Conservation (phyloP, 352 stramenopile species). For the Globisporangium heterothallicum region DNA sequence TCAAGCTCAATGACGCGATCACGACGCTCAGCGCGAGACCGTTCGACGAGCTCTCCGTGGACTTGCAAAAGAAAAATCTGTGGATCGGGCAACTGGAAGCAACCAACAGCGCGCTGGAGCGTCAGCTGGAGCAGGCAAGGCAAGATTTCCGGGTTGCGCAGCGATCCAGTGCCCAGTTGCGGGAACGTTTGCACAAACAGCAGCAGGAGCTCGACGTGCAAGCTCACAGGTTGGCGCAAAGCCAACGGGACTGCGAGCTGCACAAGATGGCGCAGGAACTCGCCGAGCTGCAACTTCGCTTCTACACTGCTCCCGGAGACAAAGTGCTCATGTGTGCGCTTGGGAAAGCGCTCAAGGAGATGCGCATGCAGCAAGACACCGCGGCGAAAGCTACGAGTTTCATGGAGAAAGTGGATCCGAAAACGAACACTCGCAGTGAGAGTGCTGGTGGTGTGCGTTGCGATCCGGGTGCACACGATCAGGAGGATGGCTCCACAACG, state of each 20-base stretch:
- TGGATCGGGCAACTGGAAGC: conserved; percentile 45
- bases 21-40: conserved; percentile 41
- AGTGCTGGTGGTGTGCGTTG: neutral
- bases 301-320: conserved; percentile 34
- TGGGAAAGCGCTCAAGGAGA: conserved; percentile 41
- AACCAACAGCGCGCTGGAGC: conserved; percentile 17
- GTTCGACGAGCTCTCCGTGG: conserved; percentile 34
- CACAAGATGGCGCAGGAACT: conserved; percentile 42
- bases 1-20: conserved; percentile 41
- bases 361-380: conserved; percentile 24
- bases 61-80: conserved; percentile 42
- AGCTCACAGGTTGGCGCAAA: conserved; percentile 13
- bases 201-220: conserved; percentile 12
- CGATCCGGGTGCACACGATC: neutral
- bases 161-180: conserved; percentile 19
- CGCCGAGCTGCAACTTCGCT: conserved; percentile 47
- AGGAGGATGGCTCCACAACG: neutral
- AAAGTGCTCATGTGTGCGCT: conserved; percentile 45
- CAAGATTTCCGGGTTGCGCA: conserved; percentile 20
- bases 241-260: conserved; percentile 24
- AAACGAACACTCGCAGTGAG: too few species aligned
- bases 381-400: neutral
- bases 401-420: conserved; percentile 3
- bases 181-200: conserved; percentile 13
- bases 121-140: conserved; percentile 13